These are phyloP conservation scores for Neurospora sublineolata DNA, from an alignment of 495 filamentous ascomycete genomes.

Conservation along the genomic window DNA sequence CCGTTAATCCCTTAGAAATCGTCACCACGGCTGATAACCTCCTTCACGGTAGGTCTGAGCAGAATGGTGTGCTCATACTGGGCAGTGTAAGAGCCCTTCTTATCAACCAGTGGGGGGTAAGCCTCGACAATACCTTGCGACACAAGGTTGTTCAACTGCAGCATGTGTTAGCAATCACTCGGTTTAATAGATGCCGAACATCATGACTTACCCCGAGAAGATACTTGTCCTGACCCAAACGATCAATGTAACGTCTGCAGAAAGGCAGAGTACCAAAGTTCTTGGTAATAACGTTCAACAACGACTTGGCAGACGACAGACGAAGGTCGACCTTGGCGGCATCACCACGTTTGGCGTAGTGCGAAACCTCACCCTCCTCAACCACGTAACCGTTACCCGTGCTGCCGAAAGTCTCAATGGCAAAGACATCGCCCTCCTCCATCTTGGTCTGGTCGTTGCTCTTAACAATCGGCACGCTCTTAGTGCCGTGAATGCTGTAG, in stretches of 20 bases:
- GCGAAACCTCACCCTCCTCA: constrained; percentile 73
- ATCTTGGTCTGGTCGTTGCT: constrained; percentile 70
- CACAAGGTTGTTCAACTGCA: constrained; percentile 79
- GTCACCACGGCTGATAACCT: constrained; percentile 84
- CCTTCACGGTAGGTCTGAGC: constrained; percentile 78
- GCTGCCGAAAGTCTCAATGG: constrained; percentile 89
- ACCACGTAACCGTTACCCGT: constrained; percentile 78
- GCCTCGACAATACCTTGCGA: constrained; percentile 74
- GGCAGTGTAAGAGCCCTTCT: constrained; percentile 90
- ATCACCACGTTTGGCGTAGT: constrained; percentile 58
- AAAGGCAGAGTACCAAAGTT: constrained; percentile 86
- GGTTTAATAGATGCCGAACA: not conserved
- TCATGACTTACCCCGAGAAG: constrained; percentile 56
- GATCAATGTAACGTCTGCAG: constrained; percentile 76
- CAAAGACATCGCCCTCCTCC: constrained; percentile 90
- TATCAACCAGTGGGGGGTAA: constrained; percentile 80
- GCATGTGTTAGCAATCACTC: not conserved
- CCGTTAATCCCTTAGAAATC: constrained; percentile 51
- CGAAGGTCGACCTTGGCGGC: constrained; percentile 56
- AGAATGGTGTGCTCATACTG: constrained; percentile 94
- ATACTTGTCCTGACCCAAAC: constrained; percentile 79
- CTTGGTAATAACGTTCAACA: constrained; percentile 79
- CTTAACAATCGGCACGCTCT: constrained; percentile 87
- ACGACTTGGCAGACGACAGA: constrained; percentile 64
- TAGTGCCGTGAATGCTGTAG: constrained; percentile 76